Base-by-base conservation (phyloP, 2,329 filamentous ascomycete genomes). In the Exophiala calicioides region DNA sequence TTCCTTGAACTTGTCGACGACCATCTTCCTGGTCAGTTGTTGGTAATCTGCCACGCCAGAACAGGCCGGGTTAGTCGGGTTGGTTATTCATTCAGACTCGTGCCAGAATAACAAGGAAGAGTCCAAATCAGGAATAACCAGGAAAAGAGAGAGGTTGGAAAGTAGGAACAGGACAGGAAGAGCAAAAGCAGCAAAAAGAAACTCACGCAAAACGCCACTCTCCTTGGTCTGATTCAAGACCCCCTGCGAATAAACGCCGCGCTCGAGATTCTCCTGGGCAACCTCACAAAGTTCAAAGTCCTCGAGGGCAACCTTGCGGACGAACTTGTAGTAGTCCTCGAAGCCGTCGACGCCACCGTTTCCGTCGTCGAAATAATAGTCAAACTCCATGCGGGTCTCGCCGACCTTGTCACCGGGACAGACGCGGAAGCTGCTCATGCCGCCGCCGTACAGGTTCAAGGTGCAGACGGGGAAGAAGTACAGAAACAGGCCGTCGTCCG, bases 391-490 rank as follows among this genome's bases (percentile, higher is more conserved):
- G 10, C 74, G 65, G 1, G 73, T 74, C 13, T 76, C 64, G 0
- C 70, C 68, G 0, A 77, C 75, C 18, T 75, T 68, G 1, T 68
- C 62, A 1, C 71, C 74, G 1, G 78, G 78, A 51, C 75, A 76
- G 1, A 78, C 75, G 1, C 78, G 72, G 62, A 79, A 81, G 4
- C 70, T 75, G 8, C 73, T 74, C 76, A 80, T 79, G 3, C 78
- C 78, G 1, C 78, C 78, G 1, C 76, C 78, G 44, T 81, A 80
- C 29, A 80, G 72, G 45, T 79, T 79, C 34, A 80, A 57, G 0
- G 76, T 79, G 56, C 74, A 78, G 48, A 72, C 76, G 0, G 78
- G 78, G 58, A 80, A 80, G 65, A 80, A 77, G 53, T 78, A 81
- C 5, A 80, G 63, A 46, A 80, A 80, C 0, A 81, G 61, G 0